phyloP scores from a whole-genome alignment of 176 grass and related monocot species.

The Urochloa ruziziensis region DNA sequence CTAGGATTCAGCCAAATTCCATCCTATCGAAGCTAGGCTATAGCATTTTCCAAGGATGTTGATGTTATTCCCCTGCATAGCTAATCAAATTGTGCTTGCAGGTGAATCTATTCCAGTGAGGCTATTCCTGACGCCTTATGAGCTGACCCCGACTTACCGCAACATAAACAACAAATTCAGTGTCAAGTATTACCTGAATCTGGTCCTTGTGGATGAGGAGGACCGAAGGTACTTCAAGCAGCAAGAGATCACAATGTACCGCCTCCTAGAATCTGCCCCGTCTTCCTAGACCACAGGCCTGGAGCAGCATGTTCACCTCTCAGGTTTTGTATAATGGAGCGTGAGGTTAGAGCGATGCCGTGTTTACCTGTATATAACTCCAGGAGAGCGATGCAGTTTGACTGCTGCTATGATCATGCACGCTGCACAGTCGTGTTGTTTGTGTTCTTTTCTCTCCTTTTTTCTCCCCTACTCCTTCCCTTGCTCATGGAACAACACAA shows the following conservation, averaged over 20 bases:
- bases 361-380: slow-evolving; percentile 39
- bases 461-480: neutral
- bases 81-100: neutral
- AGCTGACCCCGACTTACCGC: slow-evolving; percentile 45
- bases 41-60: neutral
- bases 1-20: neutral
- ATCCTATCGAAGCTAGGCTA: neutral
- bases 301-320: neutral
- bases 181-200: slow-evolving; percentile 90
- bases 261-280: slow-evolving; percentile 29
- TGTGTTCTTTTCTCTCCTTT: neutral
- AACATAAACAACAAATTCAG: slow-evolving; percentile 98
- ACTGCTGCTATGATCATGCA: neutral
- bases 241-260: slow-evolving; percentile 86
- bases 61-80: neutral
- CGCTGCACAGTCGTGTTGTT: neutral
- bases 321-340: slow-evolving; percentile 18
- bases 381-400: neutral
- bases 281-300: slow-evolving; percentile 17
- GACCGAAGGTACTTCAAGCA: slow-evolving; percentile 94
- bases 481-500: neutral
- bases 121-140: slow-evolving; percentile 67
- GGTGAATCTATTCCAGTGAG: slow-evolving; percentile 74
- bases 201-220: slow-evolving; percentile 92
- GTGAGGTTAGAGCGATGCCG: neutral